Percentiles rank a stretch among this genome's conserved stretches.
These are phyloP conservation scores for Nemania diffusa DNA, from an alignment of 2,329 filamentous ascomycete species.

Conservation along the genomic window DNA sequence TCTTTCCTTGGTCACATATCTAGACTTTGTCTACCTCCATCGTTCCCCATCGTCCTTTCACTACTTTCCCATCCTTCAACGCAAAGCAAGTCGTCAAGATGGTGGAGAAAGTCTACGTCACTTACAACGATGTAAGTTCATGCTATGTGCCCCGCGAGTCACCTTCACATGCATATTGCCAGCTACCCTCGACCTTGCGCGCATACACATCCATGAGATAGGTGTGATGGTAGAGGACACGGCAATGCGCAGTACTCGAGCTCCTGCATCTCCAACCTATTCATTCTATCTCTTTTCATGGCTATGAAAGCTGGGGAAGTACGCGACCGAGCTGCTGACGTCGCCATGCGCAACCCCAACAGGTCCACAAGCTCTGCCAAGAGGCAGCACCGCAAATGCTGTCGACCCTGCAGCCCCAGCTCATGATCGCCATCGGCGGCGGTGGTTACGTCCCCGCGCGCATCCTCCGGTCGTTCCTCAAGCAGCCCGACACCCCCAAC, in stretches of 20 bases:
- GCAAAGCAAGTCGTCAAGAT: constrained; percentile 61
- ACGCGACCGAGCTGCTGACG: constrained; percentile 25
- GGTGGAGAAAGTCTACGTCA: constrained; percentile 88
- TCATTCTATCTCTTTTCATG: neutral
- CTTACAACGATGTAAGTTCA: constrained; percentile 84
- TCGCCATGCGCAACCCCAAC: constrained; percentile 37
- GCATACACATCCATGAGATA: neutral
- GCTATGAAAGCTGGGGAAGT: neutral
- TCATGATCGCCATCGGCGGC: constrained; percentile 98
- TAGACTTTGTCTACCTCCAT: neutral
- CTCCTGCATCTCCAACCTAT: neutral
- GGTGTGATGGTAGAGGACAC: neutral
- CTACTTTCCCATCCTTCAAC: neutral
- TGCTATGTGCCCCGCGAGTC: constrained; percentile 37
- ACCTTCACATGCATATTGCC: constrained; percentile 26
- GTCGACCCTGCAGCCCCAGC: constrained; percentile 85
- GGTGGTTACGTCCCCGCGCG: constrained; percentile 97
- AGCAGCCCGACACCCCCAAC: constrained; percentile 85
- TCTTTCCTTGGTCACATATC: constrained; percentile 1
- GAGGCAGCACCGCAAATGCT: constrained; percentile 84
- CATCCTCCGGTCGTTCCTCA: constrained; percentile 97
- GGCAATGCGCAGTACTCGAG: neutral
- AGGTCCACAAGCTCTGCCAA: constrained; percentile 99
- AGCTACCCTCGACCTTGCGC: neutral
- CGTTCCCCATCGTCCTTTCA: neutral